Base-by-base conservation (phyloP, 345 rosid species). In the Mangifera indica region DNA sequence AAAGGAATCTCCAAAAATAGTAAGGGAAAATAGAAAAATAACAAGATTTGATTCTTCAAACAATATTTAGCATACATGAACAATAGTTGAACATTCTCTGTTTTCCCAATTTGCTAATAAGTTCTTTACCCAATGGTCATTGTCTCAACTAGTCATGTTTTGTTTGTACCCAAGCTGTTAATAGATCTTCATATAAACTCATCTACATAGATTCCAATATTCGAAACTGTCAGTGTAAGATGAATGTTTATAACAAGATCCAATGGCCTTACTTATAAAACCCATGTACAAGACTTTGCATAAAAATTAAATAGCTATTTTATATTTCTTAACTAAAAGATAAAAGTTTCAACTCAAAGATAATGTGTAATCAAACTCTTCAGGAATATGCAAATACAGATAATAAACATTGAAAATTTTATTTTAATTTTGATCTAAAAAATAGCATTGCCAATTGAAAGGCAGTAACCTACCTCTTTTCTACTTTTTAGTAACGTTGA, bases 101-200 rank as follows among this genome's bases (percentile, higher is more conserved):
- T 76, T 80, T 84, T 72, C 99, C 99, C 80, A 95, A 83, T 76
- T 76, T 86, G 79, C 80, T 70, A 54, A 92, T 83, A 48, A 95
- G 83, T 78, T 84, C 87, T 75, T 89, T 76, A 46, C 99, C 97
- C 74, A 87, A 55, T 63, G 96, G 93, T 26, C 91, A 88, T 70
- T 64, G 72, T 66, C 73, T 75, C 67, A 95, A 81, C 98, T 98
- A 92, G 60, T 84, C 91, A 85, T 95, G 98, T 84, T 90, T 89
- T 69, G 85, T 82, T 10, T 97, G 98, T 37, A 95, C 99, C 99
- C 99, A 95, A 71, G 97, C 97, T 40, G 96, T 98, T 53, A 89
- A 96, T 80, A 95, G 80, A 84, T 95, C 99, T 83, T 95, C 99
- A 81, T 95, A 95, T 77, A 95, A 89, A 84, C 96, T 95, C 93